A percentile compares a stretch with the other conserved stretches of the same genome.
Conservation (phyloP, 2,329 filamentous ascomycete species). For the Apiospora marii region DNA sequence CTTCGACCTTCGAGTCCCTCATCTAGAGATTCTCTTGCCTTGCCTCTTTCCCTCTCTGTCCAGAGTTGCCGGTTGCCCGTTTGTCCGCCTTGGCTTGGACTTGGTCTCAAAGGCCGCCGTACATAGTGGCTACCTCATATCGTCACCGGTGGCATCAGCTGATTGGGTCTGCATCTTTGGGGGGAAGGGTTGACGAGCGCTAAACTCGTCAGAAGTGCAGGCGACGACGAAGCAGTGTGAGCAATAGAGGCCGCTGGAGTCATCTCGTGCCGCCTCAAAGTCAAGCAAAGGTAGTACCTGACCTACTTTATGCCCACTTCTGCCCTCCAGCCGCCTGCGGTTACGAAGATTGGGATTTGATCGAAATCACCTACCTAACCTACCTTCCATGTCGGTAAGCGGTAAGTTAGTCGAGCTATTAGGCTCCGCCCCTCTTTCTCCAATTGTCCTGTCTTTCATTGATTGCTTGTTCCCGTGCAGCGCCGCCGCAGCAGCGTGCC, state of each 20-base stretch:
- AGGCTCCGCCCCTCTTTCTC: conserved; percentile 20
- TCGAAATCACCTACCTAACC: background rate
- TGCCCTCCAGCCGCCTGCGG: too few species aligned
- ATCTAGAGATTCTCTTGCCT: background rate
- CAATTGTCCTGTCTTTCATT: conserved; percentile 22
- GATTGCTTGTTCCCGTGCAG: conserved; percentile 18
- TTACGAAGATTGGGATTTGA: conserved; percentile 6
- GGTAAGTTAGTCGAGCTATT: conserved; percentile 16
- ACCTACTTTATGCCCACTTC: background rate
- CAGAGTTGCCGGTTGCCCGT: background rate
- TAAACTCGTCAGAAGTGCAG: conserved; percentile 31
- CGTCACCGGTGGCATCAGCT: conserved; percentile 34
- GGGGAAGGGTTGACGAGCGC: conserved; percentile 32
- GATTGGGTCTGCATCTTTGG: conserved; percentile 33
- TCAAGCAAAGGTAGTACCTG: background rate
- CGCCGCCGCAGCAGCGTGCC: background rate
- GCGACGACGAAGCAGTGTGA: conserved; percentile 4
- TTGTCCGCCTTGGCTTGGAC: conserved; percentile 9
- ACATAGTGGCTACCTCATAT: conserved; percentile 21
- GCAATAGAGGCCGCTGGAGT: background rate
- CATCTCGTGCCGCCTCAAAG: conserved; percentile 13
- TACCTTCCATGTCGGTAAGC: conserved; percentile 13
- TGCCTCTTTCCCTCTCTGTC: background rate
- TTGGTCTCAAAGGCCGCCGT: conserved; percentile 11
- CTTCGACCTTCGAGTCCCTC: background rate